Evolutionary conservation across 176 grass and related monocot genomes (phyloP), one percentile per base, ranked within the genome.

Genomic region (Luzula sylvatica): DNA sequence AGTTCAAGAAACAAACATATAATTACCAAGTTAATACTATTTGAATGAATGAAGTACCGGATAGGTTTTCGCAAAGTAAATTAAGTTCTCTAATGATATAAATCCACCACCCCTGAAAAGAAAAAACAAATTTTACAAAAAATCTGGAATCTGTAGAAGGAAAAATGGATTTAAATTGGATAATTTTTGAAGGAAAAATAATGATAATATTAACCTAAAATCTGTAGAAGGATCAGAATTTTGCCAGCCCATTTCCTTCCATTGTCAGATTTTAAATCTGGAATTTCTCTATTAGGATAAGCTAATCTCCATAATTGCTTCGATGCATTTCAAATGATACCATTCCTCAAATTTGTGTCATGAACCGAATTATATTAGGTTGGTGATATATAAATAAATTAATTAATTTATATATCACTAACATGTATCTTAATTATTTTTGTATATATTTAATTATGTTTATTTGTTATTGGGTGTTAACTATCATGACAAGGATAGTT

Each of bases 171-270:
- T 7, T 2, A 15, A 61, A 42, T 14, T 29, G 30, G 48, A 9
- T 60, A 69, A 19, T 35, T 60, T 55, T 65, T 65, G 57, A 60
- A 79, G 44, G 8, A 54, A 14, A n/a, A 78, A 54, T n/a, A 17
- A 1, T 47, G 44, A 13, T 1, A 15, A 56, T 72, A 32, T 22
- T 42, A 61, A 96, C 90, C 90, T 86, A 73, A 96, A 82, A 80
- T 96, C 74, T 38, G 84, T 89, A 35, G 85, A 62, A 38, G 77
- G 85, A 46, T 96, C 85, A 50, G 62, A 77, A 65, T 76, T 74
- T 65, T 96, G 85, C 92, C 92, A 86, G 2, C 92, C 92, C 92
- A 96, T 89, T 54, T 86, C 92, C 46, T 86, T 89, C 85, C 81
- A 96, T n/a, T 46, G 23, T 96, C 78, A 51, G 92, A 96, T 59